Evolutionary conservation across 2,329 filamentous ascomycete species (phyloP).

Genomic region (Colletotrichum filicis): DNA sequence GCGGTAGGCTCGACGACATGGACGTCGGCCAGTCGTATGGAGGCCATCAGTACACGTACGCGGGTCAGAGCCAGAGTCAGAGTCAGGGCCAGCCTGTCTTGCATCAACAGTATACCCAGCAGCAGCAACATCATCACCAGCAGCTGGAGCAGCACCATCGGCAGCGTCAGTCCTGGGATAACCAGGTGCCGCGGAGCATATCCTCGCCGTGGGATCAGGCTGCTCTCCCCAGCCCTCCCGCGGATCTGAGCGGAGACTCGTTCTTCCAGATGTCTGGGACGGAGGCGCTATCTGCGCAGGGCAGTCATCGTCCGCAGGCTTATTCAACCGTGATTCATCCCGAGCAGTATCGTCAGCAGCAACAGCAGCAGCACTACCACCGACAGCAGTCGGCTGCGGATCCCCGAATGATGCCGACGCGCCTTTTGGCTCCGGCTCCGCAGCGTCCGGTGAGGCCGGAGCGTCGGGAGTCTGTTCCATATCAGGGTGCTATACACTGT

Average conservation of each 20-base stretch:
- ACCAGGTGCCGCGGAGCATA: background rate
- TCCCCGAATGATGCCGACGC: background rate
- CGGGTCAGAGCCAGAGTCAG: background rate
- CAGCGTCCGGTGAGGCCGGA: background rate
- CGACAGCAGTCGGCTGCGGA: background rate
- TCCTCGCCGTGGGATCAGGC: background rate
- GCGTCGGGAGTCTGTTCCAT: background rate
- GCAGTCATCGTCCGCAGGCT: background rate
- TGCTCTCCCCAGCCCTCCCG: conserved; percentile 5
- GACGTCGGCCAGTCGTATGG: background rate
- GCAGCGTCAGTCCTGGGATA: background rate
- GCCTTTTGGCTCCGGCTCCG: background rate
- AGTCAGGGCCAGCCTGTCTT: background rate
- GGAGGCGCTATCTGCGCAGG: background rate
- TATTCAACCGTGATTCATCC: background rate
- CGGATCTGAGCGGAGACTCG: background rate
- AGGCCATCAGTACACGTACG: background rate
- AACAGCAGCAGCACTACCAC: background rate
- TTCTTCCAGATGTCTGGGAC: background rate
- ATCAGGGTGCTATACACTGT: background rate
- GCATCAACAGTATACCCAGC: background rate
- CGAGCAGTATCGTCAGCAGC: background rate
- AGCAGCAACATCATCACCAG: background rate
- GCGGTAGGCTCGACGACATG: background rate
- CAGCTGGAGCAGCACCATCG: background rate